These are phyloP conservation scores for Boletellus dicymbophilus DNA, from an alignment of 1,284 basidiomycete genomes.

Conservation along the genomic window DNA sequence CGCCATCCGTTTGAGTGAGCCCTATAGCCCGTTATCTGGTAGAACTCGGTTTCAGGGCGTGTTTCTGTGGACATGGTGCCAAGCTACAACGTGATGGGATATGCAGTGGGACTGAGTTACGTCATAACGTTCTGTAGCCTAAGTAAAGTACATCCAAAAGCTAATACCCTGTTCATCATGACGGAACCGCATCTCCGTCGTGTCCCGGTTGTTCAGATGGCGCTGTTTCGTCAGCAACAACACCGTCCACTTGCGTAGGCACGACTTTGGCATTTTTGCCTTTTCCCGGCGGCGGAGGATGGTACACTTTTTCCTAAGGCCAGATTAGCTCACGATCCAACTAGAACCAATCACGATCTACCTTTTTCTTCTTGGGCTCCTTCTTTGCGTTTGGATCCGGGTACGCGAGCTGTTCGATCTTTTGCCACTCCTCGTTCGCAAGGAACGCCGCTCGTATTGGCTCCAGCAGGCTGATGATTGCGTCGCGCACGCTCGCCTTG, in stretches of 20 bases:
- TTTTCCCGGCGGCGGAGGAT: constrained; percentile 76
- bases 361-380: constrained; percentile 67
- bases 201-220: neutral
- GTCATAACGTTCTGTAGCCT: no score
- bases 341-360: constrained; percentile 17
- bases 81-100: neutral
- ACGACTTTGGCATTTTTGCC: constrained; percentile 51
- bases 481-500: constrained; percentile 81
- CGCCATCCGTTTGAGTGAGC: constrained; percentile 34
- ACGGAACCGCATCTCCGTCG: constrained; percentile 10
- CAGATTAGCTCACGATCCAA: neutral
- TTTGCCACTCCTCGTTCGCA: constrained; percentile 80
- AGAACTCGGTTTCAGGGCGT: constrained; percentile 22
- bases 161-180: no score
- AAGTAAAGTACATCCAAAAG: no score
- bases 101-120: neutral
- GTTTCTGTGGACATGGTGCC: neutral
- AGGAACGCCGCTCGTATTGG: constrained; percentile 84
- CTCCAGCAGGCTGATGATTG: constrained; percentile 76
- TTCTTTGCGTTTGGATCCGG: constrained; percentile 72
- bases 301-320: constrained; percentile 72
- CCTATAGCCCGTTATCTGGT: constrained; percentile 28
- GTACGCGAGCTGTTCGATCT: constrained; percentile 81
- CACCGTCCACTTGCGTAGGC: constrained; percentile 7
- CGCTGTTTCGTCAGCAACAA: neutral